Conservation (phyloP, 805 yeast species). For the Ogataea degrootiae region DNA sequence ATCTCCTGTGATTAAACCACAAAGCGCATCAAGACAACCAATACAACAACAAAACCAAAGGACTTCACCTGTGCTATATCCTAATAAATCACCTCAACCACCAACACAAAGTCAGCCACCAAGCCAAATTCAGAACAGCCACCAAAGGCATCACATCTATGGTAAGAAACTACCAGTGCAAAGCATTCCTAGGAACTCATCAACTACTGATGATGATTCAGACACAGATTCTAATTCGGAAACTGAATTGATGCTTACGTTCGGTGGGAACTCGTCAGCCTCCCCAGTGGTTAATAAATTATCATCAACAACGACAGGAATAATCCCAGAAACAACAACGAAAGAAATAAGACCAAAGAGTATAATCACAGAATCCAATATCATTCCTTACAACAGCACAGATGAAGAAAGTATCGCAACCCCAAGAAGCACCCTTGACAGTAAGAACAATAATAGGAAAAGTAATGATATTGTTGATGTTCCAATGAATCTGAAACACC, state of each 20-base stretch:
- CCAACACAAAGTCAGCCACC: too few species aligned
- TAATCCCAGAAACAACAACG: too few species aligned
- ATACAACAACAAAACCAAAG: background rate
- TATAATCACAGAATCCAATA: too few species aligned
- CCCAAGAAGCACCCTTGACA: too few species aligned
- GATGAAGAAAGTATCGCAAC: too few species aligned
- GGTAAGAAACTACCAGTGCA: constrained; percentile 12
- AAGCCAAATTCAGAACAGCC: background rate
- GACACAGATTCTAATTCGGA: constrained; percentile 6
- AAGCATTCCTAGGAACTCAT: background rate
- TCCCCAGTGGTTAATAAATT: background rate
- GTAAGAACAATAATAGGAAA: too few species aligned
- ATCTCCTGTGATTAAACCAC: background rate
- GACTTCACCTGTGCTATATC: background rate
- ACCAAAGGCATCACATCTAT: constrained; percentile 14
- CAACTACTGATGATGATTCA: background rate
- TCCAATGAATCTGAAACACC: too few species aligned
- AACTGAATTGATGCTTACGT: constrained; percentile 16
- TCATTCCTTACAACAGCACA: too few species aligned
- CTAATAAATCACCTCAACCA: background rate
- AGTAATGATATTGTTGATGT: too few species aligned
- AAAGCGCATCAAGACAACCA: background rate
- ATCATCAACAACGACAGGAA: too few species aligned
- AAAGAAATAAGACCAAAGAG: too few species aligned
- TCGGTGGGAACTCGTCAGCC: constrained; percentile 9